phyloP scores from a whole-genome alignment of 352 stramenopile species.

The Globisporangium echinulatum region DNA sequence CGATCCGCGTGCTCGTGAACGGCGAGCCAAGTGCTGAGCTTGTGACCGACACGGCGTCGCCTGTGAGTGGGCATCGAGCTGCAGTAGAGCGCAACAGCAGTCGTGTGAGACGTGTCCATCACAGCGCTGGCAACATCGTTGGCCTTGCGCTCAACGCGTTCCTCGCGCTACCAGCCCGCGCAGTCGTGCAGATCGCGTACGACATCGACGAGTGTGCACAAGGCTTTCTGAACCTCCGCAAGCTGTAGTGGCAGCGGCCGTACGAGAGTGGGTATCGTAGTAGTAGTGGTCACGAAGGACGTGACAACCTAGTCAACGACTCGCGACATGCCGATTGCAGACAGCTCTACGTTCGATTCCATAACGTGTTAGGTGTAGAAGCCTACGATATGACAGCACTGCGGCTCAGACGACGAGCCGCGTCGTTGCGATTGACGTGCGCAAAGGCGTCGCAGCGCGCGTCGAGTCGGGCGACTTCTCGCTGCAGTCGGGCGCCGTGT shows the following conservation, averaged over 20 bases:
- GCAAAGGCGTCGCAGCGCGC: constrained; percentile 7
- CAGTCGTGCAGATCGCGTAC: constrained; percentile 46
- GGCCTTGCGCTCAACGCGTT: constrained; percentile 48
- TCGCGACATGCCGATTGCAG: too few species aligned
- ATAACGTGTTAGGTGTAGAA: neutral
- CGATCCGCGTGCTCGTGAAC: constrained; percentile 54
- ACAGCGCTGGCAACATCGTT: constrained; percentile 54
- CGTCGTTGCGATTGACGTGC: neutral
- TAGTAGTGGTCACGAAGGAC: too few species aligned
- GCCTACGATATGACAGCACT: neutral
- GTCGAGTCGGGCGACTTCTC: constrained; percentile 14
- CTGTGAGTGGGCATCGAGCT: neutral
- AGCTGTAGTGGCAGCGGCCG: constrained; percentile 28
- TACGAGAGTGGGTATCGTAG: neutral
- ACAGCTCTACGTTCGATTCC: neutral
- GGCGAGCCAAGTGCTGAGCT: constrained; percentile 39
- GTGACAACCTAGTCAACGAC: too few species aligned
- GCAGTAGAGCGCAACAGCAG: too few species aligned
- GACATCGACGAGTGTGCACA: constrained; percentile 64
- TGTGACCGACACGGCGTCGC: neutral
- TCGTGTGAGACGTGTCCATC: constrained; percentile 23
- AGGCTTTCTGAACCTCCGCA: constrained; percentile 66
- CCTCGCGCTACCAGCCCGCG: constrained; percentile 44
- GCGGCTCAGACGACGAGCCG: neutral
- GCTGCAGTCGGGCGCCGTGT: neutral